Conservation (phyloP, 1,139 yeast species). For the Candida tunisiensis region DNA sequence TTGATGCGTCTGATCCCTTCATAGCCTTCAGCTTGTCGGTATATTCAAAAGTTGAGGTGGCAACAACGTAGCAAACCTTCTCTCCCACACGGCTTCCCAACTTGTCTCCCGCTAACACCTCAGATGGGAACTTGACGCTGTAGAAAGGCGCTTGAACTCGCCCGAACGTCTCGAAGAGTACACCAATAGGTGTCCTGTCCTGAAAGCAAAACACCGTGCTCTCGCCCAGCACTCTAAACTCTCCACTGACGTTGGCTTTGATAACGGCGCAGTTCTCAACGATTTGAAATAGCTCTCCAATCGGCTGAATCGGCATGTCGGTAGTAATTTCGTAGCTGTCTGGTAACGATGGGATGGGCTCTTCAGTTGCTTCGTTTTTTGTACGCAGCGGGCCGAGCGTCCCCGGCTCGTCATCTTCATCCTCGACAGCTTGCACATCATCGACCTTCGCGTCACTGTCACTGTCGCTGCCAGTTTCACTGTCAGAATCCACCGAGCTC, state of each 20-base stretch:
- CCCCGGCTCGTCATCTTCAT: slow-evolving; percentile 21
- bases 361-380: slow-evolving; percentile 59
- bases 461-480: slow-evolving; percentile 4
- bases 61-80: slow-evolving; percentile 60
- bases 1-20: slow-evolving; percentile 91
- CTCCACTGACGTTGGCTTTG: slow-evolving; percentile 68
- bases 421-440: slow-evolving; percentile 13
- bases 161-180: slow-evolving; percentile 81
- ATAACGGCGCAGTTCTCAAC: slow-evolving; percentile 63
- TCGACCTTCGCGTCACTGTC: slow-evolving; percentile 6
- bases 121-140: slow-evolving; percentile 49
- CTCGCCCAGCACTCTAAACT: slow-evolving; percentile 67
- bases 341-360: slow-evolving; percentile 52
- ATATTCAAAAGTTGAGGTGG: slow-evolving; percentile 61
- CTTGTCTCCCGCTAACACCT: slow-evolving; percentile 25
- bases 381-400: slow-evolving; percentile 55
- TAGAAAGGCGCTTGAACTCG: slow-evolving; percentile 73
- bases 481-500: slow-evolving; percentile 1
- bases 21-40: slow-evolving; percentile 53
- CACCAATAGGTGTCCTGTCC: slow-evolving; percentile 61
- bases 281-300: slow-evolving; percentile 56
- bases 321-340: slow-evolving; percentile 41
- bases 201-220: slow-evolving; percentile 67
- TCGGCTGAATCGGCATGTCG: slow-evolving; percentile 47
- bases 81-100: too few relatives aligned